Evolutionary conservation across 2,329 filamentous ascomycete genomes (phyloP), one percentile per base, ranked within the genome.

Genomic region (Cladosporium sp.): DNA sequence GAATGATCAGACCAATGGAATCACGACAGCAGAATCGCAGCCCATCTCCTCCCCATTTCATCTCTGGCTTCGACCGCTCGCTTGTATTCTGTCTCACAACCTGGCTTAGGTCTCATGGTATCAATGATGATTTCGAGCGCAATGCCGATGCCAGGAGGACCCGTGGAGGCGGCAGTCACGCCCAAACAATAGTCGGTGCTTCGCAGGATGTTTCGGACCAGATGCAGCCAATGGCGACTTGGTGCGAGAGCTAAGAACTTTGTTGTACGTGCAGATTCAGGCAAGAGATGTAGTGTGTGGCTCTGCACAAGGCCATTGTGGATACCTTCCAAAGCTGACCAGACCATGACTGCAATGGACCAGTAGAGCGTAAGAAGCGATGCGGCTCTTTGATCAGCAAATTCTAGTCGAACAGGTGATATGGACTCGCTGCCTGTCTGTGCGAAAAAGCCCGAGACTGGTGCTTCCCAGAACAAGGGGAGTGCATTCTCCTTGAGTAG

Each of bases 21-120:
- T 45, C 7, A 45, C 22, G 42, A 45, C n/a, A 55, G 22, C 19
- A 55, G 19, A 19, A 55, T 47, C 52, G 40, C 40, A 40, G 40
- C 52, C 52, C 52, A 55, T 9, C 52, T 55, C 22, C 32, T 45
- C 7, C 52, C 52, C 40, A 55, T 37, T 32, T 55, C 52, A 25
- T 37, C 40, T 42, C 52, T 45, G 19, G 40, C 52, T n/a, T 25
- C 32, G 13, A 36, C 20, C 42, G 52, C 52, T 28, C 15, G 17
- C 8, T 3, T 37, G 12, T 20, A 28, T 28, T 54, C 51, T 4
- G 8, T 12, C 28, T 35, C 51, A 9, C 37, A 42, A 25, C 37
- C 39, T 35, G n/a, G 12, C 39, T 32, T 40, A 2, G 7, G n/a
- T 17, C 39, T 12, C 51, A 54, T 34, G 3, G 42, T 40, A 36